Conservation (phyloP, 495 filamentous ascomycete species). For the Hypoxylon subgilvum region DNA sequence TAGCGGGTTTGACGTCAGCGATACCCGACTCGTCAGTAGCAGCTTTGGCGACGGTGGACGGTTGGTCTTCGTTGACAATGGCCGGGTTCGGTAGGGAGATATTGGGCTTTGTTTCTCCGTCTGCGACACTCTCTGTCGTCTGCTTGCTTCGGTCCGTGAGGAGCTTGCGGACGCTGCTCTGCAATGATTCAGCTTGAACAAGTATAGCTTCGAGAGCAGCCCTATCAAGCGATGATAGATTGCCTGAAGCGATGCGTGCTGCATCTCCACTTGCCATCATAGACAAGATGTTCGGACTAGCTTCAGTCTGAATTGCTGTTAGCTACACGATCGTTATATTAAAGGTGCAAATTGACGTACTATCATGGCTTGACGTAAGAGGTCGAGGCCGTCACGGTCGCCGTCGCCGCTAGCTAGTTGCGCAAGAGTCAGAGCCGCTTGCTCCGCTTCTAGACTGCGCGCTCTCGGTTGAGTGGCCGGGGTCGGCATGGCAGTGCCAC, state of each 20-base stretch:
- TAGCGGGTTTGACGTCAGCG: conserved; percentile 5
- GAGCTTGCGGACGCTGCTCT: conserved; percentile 19
- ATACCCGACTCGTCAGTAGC: background rate
- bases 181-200: conserved; percentile 34
- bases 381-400: conserved; percentile 39
- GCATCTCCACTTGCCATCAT: conserved; percentile 46
- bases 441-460: conserved; percentile 51
- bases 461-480: conserved; percentile 18
- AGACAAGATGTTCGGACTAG: conserved; percentile 43
- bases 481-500: conserved; percentile 30
- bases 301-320: conserved; percentile 41
- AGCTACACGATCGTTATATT: conserved; percentile 9
- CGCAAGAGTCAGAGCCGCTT: conserved; percentile 63
- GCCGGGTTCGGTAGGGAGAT: conserved; percentile 11
- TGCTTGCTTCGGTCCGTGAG: conserved; percentile 12
- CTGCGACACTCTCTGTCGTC: background rate
- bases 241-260: conserved; percentile 36
- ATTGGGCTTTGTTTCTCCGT: conserved; percentile 2
- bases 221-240: conserved; percentile 30
- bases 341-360: conserved; percentile 40
- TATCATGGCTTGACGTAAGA: conserved; percentile 51
- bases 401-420: conserved; percentile 47
- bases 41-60: conserved; percentile 1
- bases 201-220: conserved; percentile 38
- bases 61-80: conserved; percentile 23